phyloP scores from a whole-genome alignment of 192 early-diverging fungal species.

The Coemansia umbellata region DNA sequence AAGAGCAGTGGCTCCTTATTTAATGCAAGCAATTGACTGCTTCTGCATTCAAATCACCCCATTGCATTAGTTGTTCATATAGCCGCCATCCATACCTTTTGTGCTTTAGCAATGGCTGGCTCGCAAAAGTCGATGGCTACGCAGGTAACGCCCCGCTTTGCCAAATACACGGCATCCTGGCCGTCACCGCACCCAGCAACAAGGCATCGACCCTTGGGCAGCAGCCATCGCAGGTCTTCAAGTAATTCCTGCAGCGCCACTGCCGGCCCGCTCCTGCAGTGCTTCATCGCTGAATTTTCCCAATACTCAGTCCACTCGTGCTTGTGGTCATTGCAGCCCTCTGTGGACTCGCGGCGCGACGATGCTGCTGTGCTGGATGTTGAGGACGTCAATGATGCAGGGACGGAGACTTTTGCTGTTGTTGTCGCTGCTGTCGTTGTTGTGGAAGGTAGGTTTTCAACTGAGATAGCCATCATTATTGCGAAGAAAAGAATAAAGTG shows the following conservation, averaged over 20 bases:
- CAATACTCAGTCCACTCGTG: slow-evolving; percentile 31
- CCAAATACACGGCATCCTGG: slow-evolving; percentile 71
- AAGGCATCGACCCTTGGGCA: slow-evolving; percentile 44
- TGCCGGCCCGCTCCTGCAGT: slow-evolving; percentile 20
- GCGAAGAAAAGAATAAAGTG: no score
- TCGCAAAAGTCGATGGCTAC: slow-evolving; percentile 67
- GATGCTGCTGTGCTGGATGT: not conserved
- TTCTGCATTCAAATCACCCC: no score
- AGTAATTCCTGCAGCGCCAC: slow-evolving; percentile 41
- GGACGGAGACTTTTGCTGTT: no score
- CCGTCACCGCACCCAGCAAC: slow-evolving; percentile 53
- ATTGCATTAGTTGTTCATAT: no score
- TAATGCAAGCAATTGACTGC: no score
- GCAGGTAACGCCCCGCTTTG: slow-evolving; percentile 45
- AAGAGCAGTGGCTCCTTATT: no score
- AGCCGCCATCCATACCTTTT: slow-evolving; percentile 25
- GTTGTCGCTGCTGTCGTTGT: not conserved
- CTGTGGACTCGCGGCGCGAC: not conserved
- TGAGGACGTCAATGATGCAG: not conserved
- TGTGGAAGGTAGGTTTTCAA: slow-evolving; percentile 11
- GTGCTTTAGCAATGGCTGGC: slow-evolving; percentile 52
- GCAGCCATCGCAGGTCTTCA: slow-evolving; percentile 37
- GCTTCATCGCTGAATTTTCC: slow-evolving; percentile 8
- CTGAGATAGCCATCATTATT: slow-evolving; percentile 36
- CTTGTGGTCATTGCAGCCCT: slow-evolving; percentile 7